phyloP scores from a whole-genome alignment of 371 early-diverging fungal species.

The Apophysomyces trapeziformis region DNA sequence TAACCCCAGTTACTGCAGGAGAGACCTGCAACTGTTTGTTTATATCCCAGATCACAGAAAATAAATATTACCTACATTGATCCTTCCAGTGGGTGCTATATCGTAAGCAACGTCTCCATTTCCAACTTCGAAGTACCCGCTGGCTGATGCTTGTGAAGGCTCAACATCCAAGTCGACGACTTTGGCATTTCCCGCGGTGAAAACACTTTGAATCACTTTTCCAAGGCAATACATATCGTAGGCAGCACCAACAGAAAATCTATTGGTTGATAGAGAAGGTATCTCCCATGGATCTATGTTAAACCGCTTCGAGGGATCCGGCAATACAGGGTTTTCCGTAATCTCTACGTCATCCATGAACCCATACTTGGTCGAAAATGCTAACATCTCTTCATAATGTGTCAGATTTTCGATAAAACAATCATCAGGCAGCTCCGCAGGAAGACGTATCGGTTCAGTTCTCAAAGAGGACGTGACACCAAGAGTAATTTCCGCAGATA shows the following conservation, averaged over 20 bases:
- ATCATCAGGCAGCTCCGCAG: constrained; percentile 42
- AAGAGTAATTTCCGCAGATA: constrained; percentile 21
- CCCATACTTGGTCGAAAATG: constrained; percentile 59
- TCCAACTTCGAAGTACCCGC: constrained; percentile 43
- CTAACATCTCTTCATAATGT: constrained; percentile 59
- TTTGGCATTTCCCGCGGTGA: constrained; percentile 42
- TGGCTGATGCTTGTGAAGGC: constrained; percentile 24
- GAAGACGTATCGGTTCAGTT: constrained; percentile 60
- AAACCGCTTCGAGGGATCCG: constrained; percentile 24
- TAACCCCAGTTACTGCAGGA: constrained; percentile 50
- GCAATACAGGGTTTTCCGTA: constrained; percentile 31
- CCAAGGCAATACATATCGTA: constrained; percentile 65
- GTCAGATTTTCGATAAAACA: constrained; percentile 61
- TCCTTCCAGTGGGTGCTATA: constrained; percentile 38
- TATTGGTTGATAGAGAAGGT: constrained; percentile 9
- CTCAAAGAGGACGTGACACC: constrained; percentile 42
- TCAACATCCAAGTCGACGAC: constrained; percentile 37
- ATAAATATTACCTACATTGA: constrained; percentile 24
- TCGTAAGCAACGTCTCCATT: constrained; percentile 45
- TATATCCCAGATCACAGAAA: constrained; percentile 5
- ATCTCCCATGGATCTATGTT: constrained; percentile 36
- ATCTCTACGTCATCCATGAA: constrained; percentile 29
- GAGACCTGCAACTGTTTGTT: constrained; percentile 37
- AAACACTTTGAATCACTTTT: constrained; percentile 54
- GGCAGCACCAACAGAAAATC: constrained; percentile 45